Evolutionary conservation across 2,329 filamentous ascomycete species (phyloP), one percentile per base, ranked within the genome.

Genomic region (Fusarium sublunatum): DNA sequence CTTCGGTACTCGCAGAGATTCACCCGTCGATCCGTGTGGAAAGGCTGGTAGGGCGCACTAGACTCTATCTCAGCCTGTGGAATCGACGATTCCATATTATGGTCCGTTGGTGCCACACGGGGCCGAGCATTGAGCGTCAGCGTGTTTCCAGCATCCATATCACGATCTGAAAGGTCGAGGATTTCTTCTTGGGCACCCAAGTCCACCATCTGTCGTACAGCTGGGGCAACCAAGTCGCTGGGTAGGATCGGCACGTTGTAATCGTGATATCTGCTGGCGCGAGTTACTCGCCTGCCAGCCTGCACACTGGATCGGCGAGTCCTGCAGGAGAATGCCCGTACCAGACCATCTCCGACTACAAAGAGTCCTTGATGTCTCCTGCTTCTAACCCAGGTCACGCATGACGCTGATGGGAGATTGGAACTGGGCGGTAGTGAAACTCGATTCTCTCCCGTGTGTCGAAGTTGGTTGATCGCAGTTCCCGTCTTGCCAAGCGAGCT

Each of bases 11-110:
- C 84, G 66, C 88, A 91, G 26, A 97, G 81, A n/a, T 84, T 86
- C 40, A 98, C 91, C 4, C 94, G 87, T 51, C 88, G 86, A 72
- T 98, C 93, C 0, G 93, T 95, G 74, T 98, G 94, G 79, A 98
- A 97, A 1, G 95, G 94, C 71, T 97, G 93, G 70, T 97, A 98
- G 3, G 94, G 92, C 5, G 93, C 91, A 72, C 94, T 97, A 2
- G 94, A 97, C 73, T 99, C 95, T 65, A 97, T 96, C 79, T 97
- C 93, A 6, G 92, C 92, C 64, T 89, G 86, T 1, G 87, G 87
- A 53, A 86, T 93, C 73, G 79, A 90, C 74, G 78, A 91, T 76
- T 81, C 90, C 74, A 80, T 84, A 52, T 76, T 79, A 70, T 75
- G 78, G 70, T 78, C 80, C 67, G 65, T 70, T 45, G 71, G 73